Percentiles rank a stretch among this genome's conserved stretches.
Evolutionary conservation across 192 early-diverging fungal genomes (phyloP).

Genomic region (Coemansia sp.): DNA sequence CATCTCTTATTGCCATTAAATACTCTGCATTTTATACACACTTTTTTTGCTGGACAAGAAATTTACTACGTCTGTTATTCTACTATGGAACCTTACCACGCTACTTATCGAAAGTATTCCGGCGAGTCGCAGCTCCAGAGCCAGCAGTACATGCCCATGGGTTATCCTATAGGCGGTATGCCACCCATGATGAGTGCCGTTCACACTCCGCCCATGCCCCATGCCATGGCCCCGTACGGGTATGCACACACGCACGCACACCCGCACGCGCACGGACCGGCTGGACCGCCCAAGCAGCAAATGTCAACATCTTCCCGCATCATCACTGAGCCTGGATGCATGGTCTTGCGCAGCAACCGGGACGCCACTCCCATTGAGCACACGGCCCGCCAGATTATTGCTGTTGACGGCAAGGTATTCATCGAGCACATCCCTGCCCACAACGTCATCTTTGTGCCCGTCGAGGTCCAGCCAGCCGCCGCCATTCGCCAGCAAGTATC

Average conservation of each 20-base stretch:
- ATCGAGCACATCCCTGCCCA: slow-evolving; percentile 45
- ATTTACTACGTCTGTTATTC: neutral
- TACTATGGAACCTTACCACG: slow-evolving; percentile 2
- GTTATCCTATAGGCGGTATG: neutral
- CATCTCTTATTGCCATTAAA: neutral
- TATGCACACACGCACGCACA: neutral
- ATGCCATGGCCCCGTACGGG: neutral
- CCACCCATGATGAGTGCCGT: neutral
- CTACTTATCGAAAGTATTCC: slow-evolving; percentile 4
- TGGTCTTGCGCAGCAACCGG: slow-evolving; percentile 24
- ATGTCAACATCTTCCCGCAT: slow-evolving; percentile 31
- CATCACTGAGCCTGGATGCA: slow-evolving; percentile 39
- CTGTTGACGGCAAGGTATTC: slow-evolving; percentile 39
- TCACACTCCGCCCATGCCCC: slow-evolving; percentile 2
- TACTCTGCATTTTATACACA: neutral
- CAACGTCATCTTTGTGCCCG: slow-evolving; percentile 44
- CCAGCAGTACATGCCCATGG: neutral
- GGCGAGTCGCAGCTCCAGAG: neutral
- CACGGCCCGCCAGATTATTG: slow-evolving; percentile 35
- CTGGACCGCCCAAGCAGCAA: slow-evolving; percentile 13
- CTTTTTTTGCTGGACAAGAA: slow-evolving; percentile 7
- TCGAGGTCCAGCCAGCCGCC: slow-evolving; percentile 2
- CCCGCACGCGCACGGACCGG: neutral
- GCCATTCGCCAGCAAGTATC: slow-evolving; percentile 14
- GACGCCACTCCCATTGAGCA: slow-evolving; percentile 20